These are phyloP conservation scores for Ceratobasidium sp. DNA, from an alignment of 1,284 basidiomycete genomes.

Conservation along the genomic window DNA sequence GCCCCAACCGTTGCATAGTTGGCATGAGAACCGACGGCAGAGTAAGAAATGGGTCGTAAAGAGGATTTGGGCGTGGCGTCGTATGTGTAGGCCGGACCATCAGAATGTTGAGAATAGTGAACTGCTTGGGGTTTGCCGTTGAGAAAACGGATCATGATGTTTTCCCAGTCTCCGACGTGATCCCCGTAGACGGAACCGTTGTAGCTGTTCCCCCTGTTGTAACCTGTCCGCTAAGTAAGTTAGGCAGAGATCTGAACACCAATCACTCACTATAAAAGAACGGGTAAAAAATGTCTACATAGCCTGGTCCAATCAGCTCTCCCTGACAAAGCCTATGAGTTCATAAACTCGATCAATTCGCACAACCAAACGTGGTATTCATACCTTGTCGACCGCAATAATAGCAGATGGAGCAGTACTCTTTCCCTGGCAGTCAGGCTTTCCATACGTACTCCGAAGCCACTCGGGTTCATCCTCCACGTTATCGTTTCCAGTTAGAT, in stretches of 20 bases:
- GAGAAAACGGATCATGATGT: constrained; percentile 59
- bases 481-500: constrained; percentile 38
- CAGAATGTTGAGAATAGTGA: constrained; percentile 58
- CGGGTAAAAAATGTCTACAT: constrained; percentile 59
- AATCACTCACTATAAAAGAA: constrained; percentile 33
- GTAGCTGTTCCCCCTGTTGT: constrained; percentile 54
- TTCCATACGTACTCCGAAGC: constrained; percentile 41
- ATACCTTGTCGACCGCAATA: constrained; percentile 56
- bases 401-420: constrained; percentile 55
- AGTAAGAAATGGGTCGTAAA: constrained; percentile 40
- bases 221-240: constrained; percentile 47
- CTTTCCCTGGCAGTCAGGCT: constrained; percentile 49
- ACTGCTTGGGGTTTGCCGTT: constrained; percentile 55
- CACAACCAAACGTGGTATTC: neutral
- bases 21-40: constrained; percentile 43
- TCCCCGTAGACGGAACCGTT: constrained; percentile 53
- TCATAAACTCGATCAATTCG: neutral
- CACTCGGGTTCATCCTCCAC: constrained; percentile 36
- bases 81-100: constrained; percentile 54
- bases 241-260: neutral
- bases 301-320: constrained; percentile 53
- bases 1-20: constrained; percentile 40
- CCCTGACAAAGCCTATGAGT: constrained; percentile 17
- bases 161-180: constrained; percentile 57
- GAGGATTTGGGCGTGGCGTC: constrained; percentile 32